Evolutionary conservation across 768 basidiomycete genomes (phyloP), one percentile per base, ranked within the genome.

Genomic region (Leucocoprinus leucothites): DNA sequence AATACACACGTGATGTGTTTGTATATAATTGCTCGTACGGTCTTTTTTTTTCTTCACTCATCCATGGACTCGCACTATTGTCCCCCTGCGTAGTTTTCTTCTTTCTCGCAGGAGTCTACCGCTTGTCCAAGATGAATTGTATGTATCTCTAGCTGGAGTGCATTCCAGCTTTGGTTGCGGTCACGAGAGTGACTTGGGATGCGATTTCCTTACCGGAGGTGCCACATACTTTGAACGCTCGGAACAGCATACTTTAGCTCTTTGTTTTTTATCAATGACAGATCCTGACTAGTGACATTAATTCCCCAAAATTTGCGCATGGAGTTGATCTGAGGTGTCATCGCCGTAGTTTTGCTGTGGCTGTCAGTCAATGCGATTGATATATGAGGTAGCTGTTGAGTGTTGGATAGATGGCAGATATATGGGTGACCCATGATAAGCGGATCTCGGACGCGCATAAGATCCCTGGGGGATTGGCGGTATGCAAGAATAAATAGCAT

Each of bases 61-160:
- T 48, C 49, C 47, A 26, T 43, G 54, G 54, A 56, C 54, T 26
- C 31, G 54, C 54, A 56, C 48, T 56, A 49, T 56, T 56, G 54
- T 56, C 54, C 54, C 41, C 48, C 48, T 49, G 54, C 41, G 54
- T 41, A 41, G n/a, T 11, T 49, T 55, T 22, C n/a, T 48, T 48
- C 40, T 24, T 42, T 56, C 54, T 56, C 47, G 54, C 48, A 49
- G 54, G 41, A 48, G 54, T 31, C 54, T 56, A 56, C 54, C 54
- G 54, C 54, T 9, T 49, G 54, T 56, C 48, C 54, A 48, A 56
- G 47, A 56, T 14, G n/a, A 19, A 44, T 3, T 9, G 8, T n/a
- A 16, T 21, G 43, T 26, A 19, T 40, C 41, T 48, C 48, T 49
- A 56, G 54, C 54, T 56, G 54, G 54, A 56, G 54, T 47, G 28